Base-by-base conservation (phyloP, 306 rosid genomes). In the Castanospermum australe region DNA sequence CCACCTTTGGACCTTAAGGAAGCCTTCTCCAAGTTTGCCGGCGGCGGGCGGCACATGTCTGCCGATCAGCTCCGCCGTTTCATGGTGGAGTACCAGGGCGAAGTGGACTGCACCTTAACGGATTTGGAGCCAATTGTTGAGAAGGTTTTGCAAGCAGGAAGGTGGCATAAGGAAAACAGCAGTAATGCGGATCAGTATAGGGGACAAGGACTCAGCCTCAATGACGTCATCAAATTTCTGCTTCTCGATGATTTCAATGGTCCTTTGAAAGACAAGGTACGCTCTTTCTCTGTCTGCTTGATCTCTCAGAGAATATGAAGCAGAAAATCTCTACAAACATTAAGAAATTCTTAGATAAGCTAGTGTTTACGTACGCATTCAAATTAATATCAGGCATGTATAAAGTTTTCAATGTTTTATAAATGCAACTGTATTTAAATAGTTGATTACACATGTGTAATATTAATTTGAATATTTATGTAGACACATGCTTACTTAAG, bases 1-100 rank as follows among this genome's bases (percentile, higher is more conserved):
- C 87, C 90, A 18, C 94, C 96, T 15, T 9, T 66, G 13, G 99
- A 92, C 73, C 81, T 95, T 36, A 79, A 83, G 82, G 86, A 87
- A 17, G 84, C 71, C 4, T 95, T 91, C 85, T 41, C 79, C 15
- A 36, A 61, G 18, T 95, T 79, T 83, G 6, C 99, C 5, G 81
- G 18, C 20, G 95, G 87, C 38, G 86, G 68, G 0, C 70, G 25
- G 13, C 67, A 0, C 45, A 82, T 95, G 88, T 80, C 88, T 1
- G 73, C 79, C 54, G 92, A 87, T 11, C 94, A 95, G 77, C 84
- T 95, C 36, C 90, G 55, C 35, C 65, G 30, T 9, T 92, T 95
- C 78, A 70, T 91, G 80, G 84, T 80, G 72, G 96, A 92, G 42
- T 78, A 81, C 67, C 97, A 94, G 45, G 86, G 90, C 10, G 90